A percentile compares a stretch with the other conserved stretches of the same genome.
phyloP scores from a whole-genome alignment of 2,329 filamentous ascomycete species.

The Neophaeococcomyces aloes region DNA sequence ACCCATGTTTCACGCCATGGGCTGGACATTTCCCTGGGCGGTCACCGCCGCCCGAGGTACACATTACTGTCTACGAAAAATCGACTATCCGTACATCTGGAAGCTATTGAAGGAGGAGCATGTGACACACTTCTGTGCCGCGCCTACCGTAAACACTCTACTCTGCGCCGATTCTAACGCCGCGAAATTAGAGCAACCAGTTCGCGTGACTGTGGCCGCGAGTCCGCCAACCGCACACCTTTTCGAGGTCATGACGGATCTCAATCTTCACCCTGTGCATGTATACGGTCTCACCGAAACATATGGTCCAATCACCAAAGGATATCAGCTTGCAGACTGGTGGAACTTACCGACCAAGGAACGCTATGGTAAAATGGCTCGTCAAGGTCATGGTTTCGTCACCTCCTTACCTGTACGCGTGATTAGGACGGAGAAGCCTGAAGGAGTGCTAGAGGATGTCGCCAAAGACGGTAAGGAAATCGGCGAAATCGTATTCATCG shows the following conservation, averaged over 20 bases:
- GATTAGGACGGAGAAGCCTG: constrained; percentile 65
- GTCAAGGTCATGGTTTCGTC: constrained; percentile 86
- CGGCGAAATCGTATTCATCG: constrained; percentile 73
- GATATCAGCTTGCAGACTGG: constrained; percentile 80
- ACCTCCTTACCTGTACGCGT: constrained; percentile 71
- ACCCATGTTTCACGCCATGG: constrained; percentile 67
- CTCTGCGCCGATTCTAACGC: constrained; percentile 74
- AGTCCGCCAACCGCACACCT: constrained; percentile 81
- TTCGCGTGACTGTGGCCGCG: constrained; percentile 84
- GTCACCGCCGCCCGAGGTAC: constrained; percentile 90
- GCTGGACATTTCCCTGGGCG: constrained; percentile 85
- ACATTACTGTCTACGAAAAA: constrained; percentile 86
- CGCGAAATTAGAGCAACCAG: constrained; percentile 54
- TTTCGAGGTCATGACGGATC: constrained; percentile 79
- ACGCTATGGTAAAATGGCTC: constrained; percentile 79
- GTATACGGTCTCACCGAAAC: constrained; percentile 85
- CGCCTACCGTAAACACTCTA: constrained; percentile 90
- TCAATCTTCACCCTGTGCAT: constrained; percentile 85
- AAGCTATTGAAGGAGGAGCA: constrained; percentile 70
- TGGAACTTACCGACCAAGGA: constrained; percentile 60
- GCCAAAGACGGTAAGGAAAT: constrained; percentile 60
- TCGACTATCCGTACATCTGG: constrained; percentile 93
- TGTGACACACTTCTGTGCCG: constrained; percentile 91
- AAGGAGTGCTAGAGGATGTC: constrained; percentile 23
- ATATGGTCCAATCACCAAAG: constrained; percentile 91